Evolutionary conservation across 768 basidiomycete species (phyloP), one percentile per base, ranked within the genome.

Genomic region (Lanmaoa rubissima): DNA sequence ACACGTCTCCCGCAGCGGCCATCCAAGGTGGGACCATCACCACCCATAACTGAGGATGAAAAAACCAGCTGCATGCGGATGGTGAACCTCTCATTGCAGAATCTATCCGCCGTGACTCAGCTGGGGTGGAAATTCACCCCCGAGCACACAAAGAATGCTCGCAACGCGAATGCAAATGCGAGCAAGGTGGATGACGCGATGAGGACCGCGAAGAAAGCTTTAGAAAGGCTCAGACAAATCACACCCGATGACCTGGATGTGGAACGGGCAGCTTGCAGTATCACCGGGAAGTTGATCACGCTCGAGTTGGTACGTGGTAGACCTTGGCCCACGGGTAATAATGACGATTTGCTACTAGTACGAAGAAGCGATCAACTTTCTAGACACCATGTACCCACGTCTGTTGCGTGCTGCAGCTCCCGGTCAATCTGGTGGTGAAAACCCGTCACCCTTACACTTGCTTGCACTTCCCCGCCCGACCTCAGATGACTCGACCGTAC

Each of bases 181-280:
- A 74, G 74, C n/a, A 76, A 67, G 38, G 63, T 71, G 24, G 65
- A 76, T 16, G 73, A 75, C 8, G 67, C 73, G 10, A 62, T 53
- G 17, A 54, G 34, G 34, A 38, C 76, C 17, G 82, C 81, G 0
- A 66, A 74, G 16, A 75, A 74, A 49, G 76, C 81, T 50, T 67
- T 92, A 9, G 56, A 55, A 1, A 61, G 69, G 3, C 72, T 92
- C 42, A 74, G 90, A 48, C 65, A 64, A 34, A 50, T 81, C 19
- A 73, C 70, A 44, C 73, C 79, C 0, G 75, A 73, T 3, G 79
- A 81, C 60, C 16, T 88, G 10, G 86, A 92, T 60, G 78, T 91
- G 6, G 92, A 93, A 71, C 78, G 86, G 38, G 89, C 88, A 2
- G 90, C 87, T 1, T 78, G 79, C 48, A 85, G 85, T 55, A 72